Base-by-base conservation (phyloP, 164 flowering plant genomes). In the Piper longum region DNA sequence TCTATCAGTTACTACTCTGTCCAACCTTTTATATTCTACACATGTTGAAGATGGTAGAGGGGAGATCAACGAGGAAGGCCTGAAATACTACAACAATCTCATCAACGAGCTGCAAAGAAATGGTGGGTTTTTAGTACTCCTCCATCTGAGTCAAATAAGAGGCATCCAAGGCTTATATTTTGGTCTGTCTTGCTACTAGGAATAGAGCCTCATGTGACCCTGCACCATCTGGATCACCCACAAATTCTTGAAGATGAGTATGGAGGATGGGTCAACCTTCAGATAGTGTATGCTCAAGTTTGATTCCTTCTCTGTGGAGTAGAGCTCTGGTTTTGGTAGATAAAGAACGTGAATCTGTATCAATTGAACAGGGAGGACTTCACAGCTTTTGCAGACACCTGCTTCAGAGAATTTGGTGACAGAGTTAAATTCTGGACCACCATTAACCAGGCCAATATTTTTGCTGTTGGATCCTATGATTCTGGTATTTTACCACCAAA, bases 401-500 rank as follows among this genome's bases (percentile, higher is more conserved):
- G 61, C 62, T 65, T 65, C 45, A 58, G 62, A 64, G 76, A 77
- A 60, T 83, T 81, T 51, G 85, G 84, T 13, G 81, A 83, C 51
- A 66, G 82, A 57, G 88, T 83, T 52, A 14, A 4, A 9, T 57
- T 72, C 39, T 80, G 88, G 85, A 77, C 76, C 11, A 83, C 85
- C 18, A 0, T 83, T 16, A 83, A 83, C 54, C 82, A 83, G 64
- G 67, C 80, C 41, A 79, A 81, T 66, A 52, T 70, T 5, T 64
- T 77, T 8, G 70, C 62, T 13, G 0, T 74, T 8, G 74, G 44
- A 2, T 79, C 77, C n/a, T 80, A 83, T 68, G 76, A 78, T 44
- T 0, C 2, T 3, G 88, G 83, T 8, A 0, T 51, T n/a, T 5
- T 61, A 0, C 78, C 88, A 16, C 88, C 88, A 13, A 26, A 44